Conservation (phyloP, 441 rosid species). For the Arabidopsis lyrata region DNA sequence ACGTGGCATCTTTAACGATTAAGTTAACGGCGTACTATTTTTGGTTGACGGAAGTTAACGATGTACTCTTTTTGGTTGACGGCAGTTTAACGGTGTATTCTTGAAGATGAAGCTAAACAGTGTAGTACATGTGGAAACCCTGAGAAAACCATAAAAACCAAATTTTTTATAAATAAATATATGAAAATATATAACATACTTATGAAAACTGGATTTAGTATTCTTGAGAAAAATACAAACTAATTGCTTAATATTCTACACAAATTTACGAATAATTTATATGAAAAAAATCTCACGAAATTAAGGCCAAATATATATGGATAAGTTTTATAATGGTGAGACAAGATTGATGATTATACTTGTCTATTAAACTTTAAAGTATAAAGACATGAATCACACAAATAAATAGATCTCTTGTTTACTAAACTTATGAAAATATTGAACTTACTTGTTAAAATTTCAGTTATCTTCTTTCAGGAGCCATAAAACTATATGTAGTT, state of each 20-base stretch:
- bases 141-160: slow-evolving; percentile 9
- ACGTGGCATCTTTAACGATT: slow-evolving; percentile 37
- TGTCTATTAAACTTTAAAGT: not conserved
- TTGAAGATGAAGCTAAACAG: slow-evolving; percentile 22
- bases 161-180: not conserved
- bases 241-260: not conserved
- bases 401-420: not conserved
- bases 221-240: not conserved
- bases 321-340: not conserved
- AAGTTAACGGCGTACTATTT: not conserved
- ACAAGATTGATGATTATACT: not conserved
- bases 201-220: slow-evolving; percentile 14
- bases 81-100: not conserved
- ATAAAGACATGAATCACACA: not conserved
- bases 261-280: not conserved
- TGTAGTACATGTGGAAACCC: not conserved
- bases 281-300: not conserved
- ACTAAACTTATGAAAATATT: not conserved
- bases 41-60: not conserved
- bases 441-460: slow-evolving; percentile 28
- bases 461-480: slow-evolving; percentile 7
- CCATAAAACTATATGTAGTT: not conserved
- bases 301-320: not conserved
- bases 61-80: not conserved
- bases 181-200: not conserved